Conservation (phyloP, 2,329 filamentous ascomycete genomes). For the Fusarium protoensiforme region DNA sequence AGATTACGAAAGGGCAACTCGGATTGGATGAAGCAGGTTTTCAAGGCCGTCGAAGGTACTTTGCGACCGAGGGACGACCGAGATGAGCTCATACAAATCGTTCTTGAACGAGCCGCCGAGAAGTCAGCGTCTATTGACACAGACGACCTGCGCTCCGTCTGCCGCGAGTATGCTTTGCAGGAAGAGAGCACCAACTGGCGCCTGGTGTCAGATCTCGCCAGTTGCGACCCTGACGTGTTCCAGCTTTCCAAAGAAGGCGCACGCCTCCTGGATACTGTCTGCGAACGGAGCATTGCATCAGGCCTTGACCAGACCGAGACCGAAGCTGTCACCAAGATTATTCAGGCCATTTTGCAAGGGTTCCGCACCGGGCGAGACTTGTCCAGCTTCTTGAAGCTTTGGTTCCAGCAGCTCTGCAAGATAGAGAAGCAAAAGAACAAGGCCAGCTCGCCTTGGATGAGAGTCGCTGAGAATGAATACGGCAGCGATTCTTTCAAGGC, state of each 20-base stretch:
- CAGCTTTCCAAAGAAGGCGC: slow-evolving; percentile 53
- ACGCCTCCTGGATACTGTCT: slow-evolving; percentile 53
- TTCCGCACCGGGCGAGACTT: slow-evolving; percentile 58
- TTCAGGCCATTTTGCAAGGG: slow-evolving; percentile 56
- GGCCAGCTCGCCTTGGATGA: slow-evolving; percentile 48
- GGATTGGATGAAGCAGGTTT: slow-evolving; percentile 53
- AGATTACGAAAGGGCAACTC: slow-evolving; percentile 48
- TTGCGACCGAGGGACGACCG: slow-evolving; percentile 40
- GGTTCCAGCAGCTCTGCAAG: slow-evolving; percentile 56
- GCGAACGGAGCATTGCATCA: slow-evolving; percentile 47
- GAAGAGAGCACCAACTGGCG: slow-evolving; percentile 53
- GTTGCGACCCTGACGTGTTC: slow-evolving; percentile 61
- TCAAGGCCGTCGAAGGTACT: slow-evolving; percentile 46
- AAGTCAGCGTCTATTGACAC: slow-evolving; percentile 51
- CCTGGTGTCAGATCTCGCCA: slow-evolving; percentile 53
- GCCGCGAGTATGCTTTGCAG: slow-evolving; percentile 54
- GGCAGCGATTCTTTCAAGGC: slow-evolving; percentile 30
- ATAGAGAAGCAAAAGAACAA: slow-evolving; percentile 45
- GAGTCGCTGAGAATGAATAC: slow-evolving; percentile 34
- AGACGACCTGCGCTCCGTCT: slow-evolving; percentile 55
- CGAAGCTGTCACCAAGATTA: slow-evolving; percentile 47
- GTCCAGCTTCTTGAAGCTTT: slow-evolving; percentile 58
- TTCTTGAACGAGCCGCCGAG: slow-evolving; percentile 46
- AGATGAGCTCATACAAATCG: slow-evolving; percentile 43
- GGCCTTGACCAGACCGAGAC: slow-evolving; percentile 31